Base-by-base conservation (phyloP, 2,329 filamentous ascomycete species). In the Fusarium sp. region DNA sequence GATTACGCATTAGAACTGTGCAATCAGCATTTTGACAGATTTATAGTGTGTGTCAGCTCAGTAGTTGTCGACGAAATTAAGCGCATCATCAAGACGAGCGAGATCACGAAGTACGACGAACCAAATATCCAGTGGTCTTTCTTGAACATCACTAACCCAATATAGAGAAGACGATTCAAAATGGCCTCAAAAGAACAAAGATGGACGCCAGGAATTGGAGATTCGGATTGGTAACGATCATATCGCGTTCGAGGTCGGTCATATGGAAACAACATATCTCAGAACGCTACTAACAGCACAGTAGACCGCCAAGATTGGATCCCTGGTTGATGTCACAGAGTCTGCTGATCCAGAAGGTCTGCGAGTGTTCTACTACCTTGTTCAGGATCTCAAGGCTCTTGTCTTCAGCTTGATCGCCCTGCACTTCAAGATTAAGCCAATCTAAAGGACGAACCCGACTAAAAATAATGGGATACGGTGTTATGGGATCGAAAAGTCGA, bases 111-210 rank as follows among this genome's bases (percentile, higher is more conserved):
- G 94, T 97, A 89, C 60, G 86, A 52, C 35, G 45, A 45, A 53
- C 22, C 22, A 20, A 33, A 25, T 53, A n/a, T 14, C 47, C 49
- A 22, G 20, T 41, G 33, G 29, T 20, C 29, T 35, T 27, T 18
- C 74, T n/a, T 44, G 54, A 54, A 31, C 55, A 36, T 35, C 25
- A 13, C 74, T 77, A 65, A 77, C 63, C 29, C 38, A 46, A 15
- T 36, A 35, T 75, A 97, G 94, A 86, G 96, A 99, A 90, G 96
- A 99, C 80, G 96, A 99, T 81, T 93, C 91, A 31, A 98, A 98
- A 81, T 99, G 96, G 96, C 96, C 96, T 1, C 94, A 97, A 82
- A 99, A 98, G 89, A 99, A 99, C 85, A 98, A 98, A 84, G 96
- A 99, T 78, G 96, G 96, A 39, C 90, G 95, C 72, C 96, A 99